Evolutionary conservation across 139 green algal species (phyloP), one percentile per base, ranked within the genome.

Genomic region (Pseudopediastrum boryanum): DNA sequence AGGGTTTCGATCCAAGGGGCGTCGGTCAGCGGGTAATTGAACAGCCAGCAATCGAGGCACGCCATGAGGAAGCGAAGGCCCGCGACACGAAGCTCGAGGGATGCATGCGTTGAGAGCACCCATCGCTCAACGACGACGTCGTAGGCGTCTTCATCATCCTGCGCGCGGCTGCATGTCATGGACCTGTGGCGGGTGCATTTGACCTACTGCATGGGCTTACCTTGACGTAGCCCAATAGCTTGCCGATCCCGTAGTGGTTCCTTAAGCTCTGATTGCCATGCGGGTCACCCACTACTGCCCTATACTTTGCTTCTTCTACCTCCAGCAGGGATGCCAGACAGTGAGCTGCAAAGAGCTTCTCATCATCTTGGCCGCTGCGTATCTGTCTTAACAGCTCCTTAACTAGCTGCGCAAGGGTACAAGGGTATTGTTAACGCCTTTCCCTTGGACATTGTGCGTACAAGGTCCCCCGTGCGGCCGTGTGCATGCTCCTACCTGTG

Each of bases 11-110:
- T 78, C 35, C 83, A 78, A 3, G 46, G 16, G 48, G 89, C 81
- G 61, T 92, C 87, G 10, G 83, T 90, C 0, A 92, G 66, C 7
- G 87, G 87, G 75, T 89, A 85, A 78, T 88, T 77, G 76, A 85
- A 88, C 39, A 77, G 71, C 83, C 84, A 86, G 62, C 65, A 84
- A 21, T 61, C 78, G 3, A 88, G 63, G 29, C 61, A 80, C 2
- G 85, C 85, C 39, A 83, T 68, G 58, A 90, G 31, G 56, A 93
- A 79, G 19, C 86, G 85, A 71, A 89, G 61, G 1, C 74, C 85
- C 33, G 77, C 83, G 10, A 85, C 89, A 44, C 85, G 81, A 67
- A 84, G 73, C 77, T 87, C 68, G 25, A 84, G 41, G 7, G 78
- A 52, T 8, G 73, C 80, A 19, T 36, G 73, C 23, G 67, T 75